Evolutionary conservation across 1,139 yeast species (phyloP), one percentile per base, ranked within the genome.

Genomic region (Magnusiomyces magnusii): DNA sequence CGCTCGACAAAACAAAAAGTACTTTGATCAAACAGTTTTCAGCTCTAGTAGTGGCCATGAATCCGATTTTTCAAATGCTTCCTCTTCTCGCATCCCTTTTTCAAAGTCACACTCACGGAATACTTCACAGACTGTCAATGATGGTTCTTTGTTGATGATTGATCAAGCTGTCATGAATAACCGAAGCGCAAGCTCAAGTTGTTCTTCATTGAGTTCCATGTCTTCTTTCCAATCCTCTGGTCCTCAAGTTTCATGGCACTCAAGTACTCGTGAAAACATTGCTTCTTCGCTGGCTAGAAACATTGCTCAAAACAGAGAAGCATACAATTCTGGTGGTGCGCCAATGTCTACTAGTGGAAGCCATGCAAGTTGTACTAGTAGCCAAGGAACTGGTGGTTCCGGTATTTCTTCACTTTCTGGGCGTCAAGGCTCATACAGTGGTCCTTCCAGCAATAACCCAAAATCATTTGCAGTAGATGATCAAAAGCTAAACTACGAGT

Each of bases 181-280:
- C 19, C 27, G 54, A 31, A 51, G 54, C 31, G 42, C 54, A 10
- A 51, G 47, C 31, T 51, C 54, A 23, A 51, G 54, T 24, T 51
- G 19, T 25, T 51, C 54, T 2, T 31, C 44, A 2, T 24, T 51
- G 21, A 31, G 44, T 27, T 51, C 54, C 7, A 31, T 51, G 23
- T 51, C 54, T 3, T 31, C 44, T 3, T 36, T 36, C 9, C 44
- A 36, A 21, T 51, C 44, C 2, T 23, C 41, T 2, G 19, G 44
- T 10, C 44, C 44, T 7, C 47, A 17, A 36, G 21, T 24, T 23
- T 7, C 54, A 2, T 51, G 54, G 54, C 54, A 51, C 39, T 25
- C 47, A 15, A 7, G 47, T 23, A 51, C 39, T 24, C 54, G 44
- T 17, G 54, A 39, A 3, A 3, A 25, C 24, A 27, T 28, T 25